Conservation (phyloP, 352 stramenopile genomes). For the Thalassiosira delicatula region DNA sequence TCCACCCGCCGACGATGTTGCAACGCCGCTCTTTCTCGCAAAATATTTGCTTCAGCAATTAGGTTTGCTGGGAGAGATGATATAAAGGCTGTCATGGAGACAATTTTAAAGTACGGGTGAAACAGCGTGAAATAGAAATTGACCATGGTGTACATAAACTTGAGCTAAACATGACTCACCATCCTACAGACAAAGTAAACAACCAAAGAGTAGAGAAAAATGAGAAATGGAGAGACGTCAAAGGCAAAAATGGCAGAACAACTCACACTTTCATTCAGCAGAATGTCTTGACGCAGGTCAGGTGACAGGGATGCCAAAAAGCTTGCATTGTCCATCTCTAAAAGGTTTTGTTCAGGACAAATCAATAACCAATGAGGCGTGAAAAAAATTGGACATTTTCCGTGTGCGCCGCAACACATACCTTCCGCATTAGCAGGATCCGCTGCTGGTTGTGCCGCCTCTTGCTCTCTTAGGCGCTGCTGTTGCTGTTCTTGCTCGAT, state of each 20-base stretch:
- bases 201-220: background rate
- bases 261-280: constrained; percentile 91
- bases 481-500: constrained; percentile 95
- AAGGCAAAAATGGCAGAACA: background rate
- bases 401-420: too few relatives aligned
- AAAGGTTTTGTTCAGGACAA: constrained; percentile 8
- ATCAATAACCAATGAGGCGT: background rate
- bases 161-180: too few relatives aligned
- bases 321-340: constrained; percentile 97
- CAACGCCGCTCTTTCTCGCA: constrained; percentile 90
- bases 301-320: constrained; percentile 95
- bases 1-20: constrained; percentile 65
- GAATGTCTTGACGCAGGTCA: constrained; percentile 95
- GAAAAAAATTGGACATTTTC: background rate
- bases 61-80: constrained; percentile 92
- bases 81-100: too few relatives aligned
- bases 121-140: background rate
- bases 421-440: constrained; percentile 93
- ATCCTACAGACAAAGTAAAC: constrained; percentile 2
- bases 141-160: background rate
- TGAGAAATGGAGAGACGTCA: background rate
- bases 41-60: constrained; percentile 92
- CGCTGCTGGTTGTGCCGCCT: constrained; percentile 83
- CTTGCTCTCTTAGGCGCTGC: constrained; percentile 84
- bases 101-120: background rate